Evolutionary conservation across 805 yeast genomes (phyloP).

Genomic region (Priceomyces melissophilus): DNA sequence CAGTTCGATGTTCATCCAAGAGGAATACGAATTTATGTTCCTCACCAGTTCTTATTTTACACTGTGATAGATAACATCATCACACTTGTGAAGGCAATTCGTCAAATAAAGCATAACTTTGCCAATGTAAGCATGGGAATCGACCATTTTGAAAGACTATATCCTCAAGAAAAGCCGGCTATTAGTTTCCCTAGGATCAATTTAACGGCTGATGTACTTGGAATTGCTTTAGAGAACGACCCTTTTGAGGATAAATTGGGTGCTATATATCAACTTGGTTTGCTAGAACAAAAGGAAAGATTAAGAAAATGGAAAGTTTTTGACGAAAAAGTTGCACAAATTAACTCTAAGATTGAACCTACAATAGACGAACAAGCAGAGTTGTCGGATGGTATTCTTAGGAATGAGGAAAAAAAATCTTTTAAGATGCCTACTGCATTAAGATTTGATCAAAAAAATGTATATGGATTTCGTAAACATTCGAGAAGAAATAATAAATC

Average conservation of each 20-base stretch:
- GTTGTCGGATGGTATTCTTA: slow-evolving; percentile 7
- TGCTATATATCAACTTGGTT: slow-evolving; percentile 62
- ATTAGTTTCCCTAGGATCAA: slow-evolving; percentile 53
- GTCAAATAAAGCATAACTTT: slow-evolving; percentile 55
- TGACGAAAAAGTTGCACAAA: slow-evolving; percentile 23
- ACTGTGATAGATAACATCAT: slow-evolving; percentile 76
- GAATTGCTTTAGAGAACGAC: slow-evolving; percentile 77
- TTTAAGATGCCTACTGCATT: background rate
- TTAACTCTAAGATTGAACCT: slow-evolving; percentile 13
- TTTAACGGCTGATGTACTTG: slow-evolving; percentile 52
- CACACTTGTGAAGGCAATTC: slow-evolving; percentile 61
- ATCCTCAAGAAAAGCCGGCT: slow-evolving; percentile 36
- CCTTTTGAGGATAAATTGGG: slow-evolving; percentile 79
- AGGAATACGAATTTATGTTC: slow-evolving; percentile 54
- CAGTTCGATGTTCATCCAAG: slow-evolving; percentile 23
- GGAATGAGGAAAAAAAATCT: background rate
- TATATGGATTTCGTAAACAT: slow-evolving; percentile 8
- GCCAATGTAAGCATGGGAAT: slow-evolving; percentile 20
- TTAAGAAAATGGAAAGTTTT: slow-evolving; percentile 44
- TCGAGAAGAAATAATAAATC: slow-evolving; percentile 1
- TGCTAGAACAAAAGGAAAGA: slow-evolving; percentile 61
- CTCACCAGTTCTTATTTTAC: slow-evolving; percentile 72
- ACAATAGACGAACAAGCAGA: slow-evolving; percentile 10
- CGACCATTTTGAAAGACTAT: slow-evolving; percentile 29
- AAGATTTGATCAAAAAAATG: slow-evolving; percentile 1